Evolutionary conservation across 2,329 filamentous ascomycete genomes (phyloP), one percentile per base, ranked within the genome.

Genomic region (Cercospora brassicicola): DNA sequence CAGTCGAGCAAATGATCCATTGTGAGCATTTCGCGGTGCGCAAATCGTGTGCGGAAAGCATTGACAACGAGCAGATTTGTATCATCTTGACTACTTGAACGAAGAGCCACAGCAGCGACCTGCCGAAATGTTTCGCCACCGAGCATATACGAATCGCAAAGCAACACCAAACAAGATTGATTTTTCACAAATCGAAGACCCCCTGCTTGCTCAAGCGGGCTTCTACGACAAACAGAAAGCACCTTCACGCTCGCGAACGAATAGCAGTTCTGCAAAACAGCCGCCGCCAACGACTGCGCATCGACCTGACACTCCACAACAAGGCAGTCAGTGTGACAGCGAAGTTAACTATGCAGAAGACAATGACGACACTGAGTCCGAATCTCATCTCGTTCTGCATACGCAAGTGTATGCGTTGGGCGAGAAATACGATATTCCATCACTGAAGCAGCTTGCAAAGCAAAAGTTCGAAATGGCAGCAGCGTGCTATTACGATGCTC

Each of bases 341-440:
- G 77, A 79, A 33, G 76, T 79, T 26, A 71, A 80, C 59, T 75
- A 78, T 51, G 75, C 78, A 39, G 74, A 76, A 20, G 74, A 76
- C 13, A 71, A 74, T 11, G 75, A 80, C 55, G 75, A 80, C 59
- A 73, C 77, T 48, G 79, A 80, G 57, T 73, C 75, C 11, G 78
- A 81, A 68, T 78, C 81, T 5, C 78, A 83, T 72, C 77, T 84
- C 5, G 70, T 84, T 59, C 78, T 80, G 15, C 83, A 85, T 71
- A 80, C 82, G 13, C 80, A 81, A 62, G 81, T 85, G 45, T 85
- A 85, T 72, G 82, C 82, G 36, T 79, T 84, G 26, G 83, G 82
- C 9, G 83, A 84, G 73, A 84, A 84, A 77, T 85, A 84, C 73
- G 82, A 82, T 69, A 83, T 85, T 61, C 75, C 79, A 28, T 79